Base-by-base conservation (phyloP, 2,329 filamentous ascomycete species). In the Diaporthe capsici region DNA sequence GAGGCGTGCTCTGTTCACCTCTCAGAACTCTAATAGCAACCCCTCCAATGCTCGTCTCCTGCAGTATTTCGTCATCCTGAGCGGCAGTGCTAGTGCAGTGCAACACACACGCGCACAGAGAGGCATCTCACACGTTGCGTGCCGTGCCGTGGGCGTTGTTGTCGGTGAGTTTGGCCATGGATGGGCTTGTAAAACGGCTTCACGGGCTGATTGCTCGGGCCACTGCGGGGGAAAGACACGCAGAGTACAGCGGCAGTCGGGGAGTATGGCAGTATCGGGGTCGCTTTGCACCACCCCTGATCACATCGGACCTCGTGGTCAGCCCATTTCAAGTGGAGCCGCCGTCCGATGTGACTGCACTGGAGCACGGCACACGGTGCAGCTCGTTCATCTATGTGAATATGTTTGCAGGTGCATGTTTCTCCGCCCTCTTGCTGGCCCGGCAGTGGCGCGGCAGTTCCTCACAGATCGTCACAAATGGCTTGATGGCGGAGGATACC, bases 41-140 rank as follows among this genome's bases (percentile, higher is more conserved):
- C 63, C 63, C 37, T 53, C 31, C 20, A 53, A 25, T 17, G 47
- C 47, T 22, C 47, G 8, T 34, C 22, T 42, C 34, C 65, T 70
- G 49, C 65, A 70, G 12, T 15, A 55, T 70, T 55, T 17, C 65
- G 65, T 70, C 65, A 70, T 55, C 34, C 22, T 37, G 34, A 55
- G 65, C 65, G 65, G 65, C 65, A 70, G 65, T 70, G 65, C 65
- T 70, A 70, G 49, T 53, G 65, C 65, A 70, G 49, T 55, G 65
- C 65, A 55, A 70, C 65, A 53, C 47, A 42, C 22, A 22, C 63
- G 25, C 47, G 12, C 22, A 65, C 25, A 39, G 7, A 53, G 15
- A 39, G 17, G 13, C 63, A 31, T 39, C 20, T 22, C 47, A 39
- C 63, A 53, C 13, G 47, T 37, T 37, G 22, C 47, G 63, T 53